phyloP scores from a whole-genome alignment of 495 filamentous ascomycete species.

The Aspergillus avenaceus region DNA sequence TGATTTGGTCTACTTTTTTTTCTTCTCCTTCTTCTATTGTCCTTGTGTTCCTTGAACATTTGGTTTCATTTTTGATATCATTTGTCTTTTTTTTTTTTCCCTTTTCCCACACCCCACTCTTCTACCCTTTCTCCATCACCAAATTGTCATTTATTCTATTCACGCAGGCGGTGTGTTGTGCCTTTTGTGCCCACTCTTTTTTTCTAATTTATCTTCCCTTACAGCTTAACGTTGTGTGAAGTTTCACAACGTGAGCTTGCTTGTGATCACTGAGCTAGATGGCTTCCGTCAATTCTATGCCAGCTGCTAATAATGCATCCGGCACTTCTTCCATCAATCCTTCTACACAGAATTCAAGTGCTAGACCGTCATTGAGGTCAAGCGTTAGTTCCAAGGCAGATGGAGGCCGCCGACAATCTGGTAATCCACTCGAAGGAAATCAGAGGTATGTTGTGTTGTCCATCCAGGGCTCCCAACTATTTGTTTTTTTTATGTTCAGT shows the following conservation, averaged over 20 bases:
- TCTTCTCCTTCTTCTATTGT: constrained; percentile 7
- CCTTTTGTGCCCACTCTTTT: constrained; percentile 24
- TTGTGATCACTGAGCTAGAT: constrained; percentile 36
- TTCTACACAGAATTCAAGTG: constrained; percentile 29
- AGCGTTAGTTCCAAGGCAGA: constrained; percentile 53
- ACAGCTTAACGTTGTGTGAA: constrained; percentile 36
- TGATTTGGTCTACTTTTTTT: constrained; percentile 1
- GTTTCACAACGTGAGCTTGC: constrained; percentile 37
- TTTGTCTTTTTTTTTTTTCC: constrained; percentile 4
- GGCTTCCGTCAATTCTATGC: constrained; percentile 46
- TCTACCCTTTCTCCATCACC: constrained; percentile 3
- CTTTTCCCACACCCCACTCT: constrained; percentile 5
- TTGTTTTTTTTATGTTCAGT: constrained; percentile 5
- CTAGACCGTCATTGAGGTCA: constrained; percentile 43
- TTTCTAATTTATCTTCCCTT: constrained; percentile 1
- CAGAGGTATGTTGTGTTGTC: constrained; percentile 46
- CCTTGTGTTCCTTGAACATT: constrained; percentile 10
- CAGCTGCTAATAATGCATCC: constrained; percentile 43
- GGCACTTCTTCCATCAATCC: constrained; percentile 40
- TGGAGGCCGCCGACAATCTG: constrained; percentile 51
- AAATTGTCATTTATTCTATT: constrained; percentile 10
- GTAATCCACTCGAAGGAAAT: constrained; percentile 50
- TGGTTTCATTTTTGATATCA: constrained; percentile 6
- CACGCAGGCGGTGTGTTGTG: constrained; percentile 42
- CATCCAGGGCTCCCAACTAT: constrained; percentile 9